Evolutionary conservation across 768 basidiomycete species (phyloP).

Genomic region (Kwoniella newhampshirensis): DNA sequence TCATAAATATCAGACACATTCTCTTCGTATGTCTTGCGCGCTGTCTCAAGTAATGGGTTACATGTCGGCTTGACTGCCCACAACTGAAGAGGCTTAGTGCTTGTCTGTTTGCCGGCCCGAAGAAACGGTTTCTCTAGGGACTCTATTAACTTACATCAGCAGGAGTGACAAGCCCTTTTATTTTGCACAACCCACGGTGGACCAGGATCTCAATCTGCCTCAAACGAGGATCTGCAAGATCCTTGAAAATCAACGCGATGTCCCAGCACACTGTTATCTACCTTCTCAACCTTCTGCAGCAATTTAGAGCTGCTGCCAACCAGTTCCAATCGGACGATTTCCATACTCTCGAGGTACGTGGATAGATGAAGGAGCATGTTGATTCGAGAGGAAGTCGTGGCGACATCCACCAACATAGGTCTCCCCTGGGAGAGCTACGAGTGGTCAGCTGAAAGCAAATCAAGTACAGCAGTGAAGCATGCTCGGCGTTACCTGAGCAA

Average conservation of each 20-base stretch:
- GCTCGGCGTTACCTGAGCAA: constrained; percentile 53
- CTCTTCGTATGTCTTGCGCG: constrained; percentile 90
- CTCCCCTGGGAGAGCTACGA: constrained; percentile 8
- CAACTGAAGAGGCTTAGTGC: constrained; percentile 72
- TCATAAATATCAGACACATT: constrained; percentile 75
- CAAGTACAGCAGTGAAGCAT: not conserved
- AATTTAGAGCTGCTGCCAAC: not conserved
- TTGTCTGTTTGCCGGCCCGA: no score
- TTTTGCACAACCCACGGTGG: not conserved
- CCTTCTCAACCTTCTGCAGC: constrained; percentile 48
- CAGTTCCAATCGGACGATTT: not conserved
- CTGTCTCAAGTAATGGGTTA: constrained; percentile 85
- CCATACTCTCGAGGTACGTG: constrained; percentile 58
- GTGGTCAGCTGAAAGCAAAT: not conserved
- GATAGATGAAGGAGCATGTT: constrained; percentile 69
- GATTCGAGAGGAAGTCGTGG: constrained; percentile 30
- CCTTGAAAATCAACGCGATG: constrained; percentile 3
- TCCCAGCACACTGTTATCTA: not conserved
- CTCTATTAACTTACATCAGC: no score
- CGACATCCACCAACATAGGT: not conserved
- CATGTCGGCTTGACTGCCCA: constrained; percentile 87
- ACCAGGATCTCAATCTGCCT: not conserved
- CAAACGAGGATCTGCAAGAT: constrained; percentile 3
- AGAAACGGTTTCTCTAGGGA: no score
- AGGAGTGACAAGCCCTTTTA: no score